A percentile compares a stretch with the other conserved stretches of the same genome.
Conservation (phyloP, 108 stramenopile species). For the Seminavis robusta region DNA sequence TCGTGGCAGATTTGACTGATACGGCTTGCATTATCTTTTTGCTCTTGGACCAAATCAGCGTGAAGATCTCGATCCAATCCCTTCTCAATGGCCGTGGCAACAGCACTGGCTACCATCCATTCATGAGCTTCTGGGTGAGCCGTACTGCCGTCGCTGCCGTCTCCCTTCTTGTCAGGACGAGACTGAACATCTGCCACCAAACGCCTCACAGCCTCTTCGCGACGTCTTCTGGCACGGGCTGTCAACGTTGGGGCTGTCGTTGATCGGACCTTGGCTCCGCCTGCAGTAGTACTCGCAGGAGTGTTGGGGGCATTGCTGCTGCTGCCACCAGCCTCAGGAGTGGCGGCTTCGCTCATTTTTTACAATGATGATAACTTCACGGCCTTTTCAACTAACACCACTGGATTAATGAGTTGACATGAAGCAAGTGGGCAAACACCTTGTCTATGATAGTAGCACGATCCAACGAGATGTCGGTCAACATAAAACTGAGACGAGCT, state of each 20-base stretch:
- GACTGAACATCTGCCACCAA: slow-evolving; percentile 81
- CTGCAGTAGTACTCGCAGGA: not conserved
- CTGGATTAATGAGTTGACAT: too few species aligned
- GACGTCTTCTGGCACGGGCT: slow-evolving; percentile 52
- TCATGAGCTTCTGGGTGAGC: slow-evolving; percentile 48
- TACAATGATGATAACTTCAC: too few species aligned
- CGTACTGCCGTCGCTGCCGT: slow-evolving; percentile 16
- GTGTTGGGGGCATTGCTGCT: not conserved
- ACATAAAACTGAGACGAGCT: too few species aligned
- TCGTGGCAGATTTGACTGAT: slow-evolving; percentile 88
- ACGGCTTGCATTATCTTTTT: slow-evolving; percentile 54
- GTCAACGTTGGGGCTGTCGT: slow-evolving; percentile 18
- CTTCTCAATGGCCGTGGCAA: slow-evolving; percentile 77
- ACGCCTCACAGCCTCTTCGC: slow-evolving; percentile 82
- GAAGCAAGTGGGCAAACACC: too few species aligned
- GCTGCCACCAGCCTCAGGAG: too few species aligned
- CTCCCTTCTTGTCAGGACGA: not conserved
- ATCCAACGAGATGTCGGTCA: too few species aligned
- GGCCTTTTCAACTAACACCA: too few species aligned
- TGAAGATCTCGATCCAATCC: slow-evolving; percentile 85
- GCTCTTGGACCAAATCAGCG: slow-evolving; percentile 68
- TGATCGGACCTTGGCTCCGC: not conserved
- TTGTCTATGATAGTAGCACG: too few species aligned
- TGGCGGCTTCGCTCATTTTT: too few species aligned
- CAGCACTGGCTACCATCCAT: slow-evolving; percentile 66